Evolutionary conservation across 306 rosid species (phyloP).

Genomic region (Myrica gale): DNA sequence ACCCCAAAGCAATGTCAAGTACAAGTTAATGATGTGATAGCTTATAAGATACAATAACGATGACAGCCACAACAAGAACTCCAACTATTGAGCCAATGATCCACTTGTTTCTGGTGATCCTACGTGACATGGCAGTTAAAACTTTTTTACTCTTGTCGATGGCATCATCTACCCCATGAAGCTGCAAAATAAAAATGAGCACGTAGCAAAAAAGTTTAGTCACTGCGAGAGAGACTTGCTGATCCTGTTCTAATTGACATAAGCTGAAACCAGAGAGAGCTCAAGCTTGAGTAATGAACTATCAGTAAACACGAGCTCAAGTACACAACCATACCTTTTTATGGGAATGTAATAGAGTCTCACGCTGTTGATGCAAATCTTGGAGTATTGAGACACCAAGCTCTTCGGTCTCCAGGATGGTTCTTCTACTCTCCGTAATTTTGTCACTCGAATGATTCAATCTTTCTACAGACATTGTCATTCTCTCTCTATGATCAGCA

Average conservation of each 20-base stretch:
- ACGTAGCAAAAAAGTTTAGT: too few relatives aligned
- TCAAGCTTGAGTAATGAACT: constrained; percentile 13
- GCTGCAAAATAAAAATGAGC: constrained; percentile 45
- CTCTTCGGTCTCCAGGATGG: constrained; percentile 78
- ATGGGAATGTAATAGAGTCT: constrained; percentile 81
- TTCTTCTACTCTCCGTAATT: constrained; percentile 70
- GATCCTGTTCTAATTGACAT: constrained; percentile 10
- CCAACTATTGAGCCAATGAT: constrained; percentile 61
- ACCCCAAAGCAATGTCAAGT: constrained; percentile 13
- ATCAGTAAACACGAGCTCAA: constrained; percentile 8
- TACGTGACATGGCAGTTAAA: constrained; percentile 66
- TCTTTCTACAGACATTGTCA: constrained; percentile 82
- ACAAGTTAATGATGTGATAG: constrained; percentile 41
- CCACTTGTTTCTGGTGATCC: constrained; percentile 84
- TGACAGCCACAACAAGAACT: constrained; percentile 64
- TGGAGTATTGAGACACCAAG: constrained; percentile 79
- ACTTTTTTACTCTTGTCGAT: constrained; percentile 87
- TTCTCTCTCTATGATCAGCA: constrained; percentile 70
- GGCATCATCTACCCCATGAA: constrained; percentile 76
- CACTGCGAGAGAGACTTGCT: background rate
- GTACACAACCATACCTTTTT: constrained; percentile 45
- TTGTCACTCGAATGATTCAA: constrained; percentile 62
- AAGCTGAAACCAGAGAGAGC: background rate
- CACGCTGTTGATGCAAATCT: constrained; percentile 86
- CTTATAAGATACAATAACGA: constrained; percentile 60